A percentile compares a stretch with the other conserved stretches of the same genome.
Conservation (phyloP, 2,329 filamentous ascomycete genomes). For the Diaporthe citrichinensis region DNA sequence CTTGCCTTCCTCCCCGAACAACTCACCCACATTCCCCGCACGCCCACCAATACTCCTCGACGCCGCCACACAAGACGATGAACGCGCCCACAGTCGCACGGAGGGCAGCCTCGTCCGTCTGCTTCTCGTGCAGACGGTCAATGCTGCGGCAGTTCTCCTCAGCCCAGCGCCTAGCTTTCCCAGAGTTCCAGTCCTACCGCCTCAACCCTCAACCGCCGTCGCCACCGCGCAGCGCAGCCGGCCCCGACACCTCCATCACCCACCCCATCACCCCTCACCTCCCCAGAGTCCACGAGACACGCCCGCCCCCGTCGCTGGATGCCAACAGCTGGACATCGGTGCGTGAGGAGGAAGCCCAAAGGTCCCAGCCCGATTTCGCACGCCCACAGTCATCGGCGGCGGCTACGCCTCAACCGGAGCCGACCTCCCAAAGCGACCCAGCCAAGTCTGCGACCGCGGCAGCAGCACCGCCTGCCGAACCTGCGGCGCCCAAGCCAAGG, state of each 20-base stretch:
- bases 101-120: conserved; percentile 53
- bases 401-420: conserved; percentile 41
- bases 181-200: conserved; percentile 67
- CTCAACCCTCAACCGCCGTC: conserved; percentile 59
- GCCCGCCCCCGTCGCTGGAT: conserved; percentile 54
- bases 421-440: conserved; percentile 6
- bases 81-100: conserved; percentile 55
- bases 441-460: conserved; percentile 32
- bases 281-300: conserved; percentile 67
- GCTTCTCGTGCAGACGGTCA: conserved; percentile 57
- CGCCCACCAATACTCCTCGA: not conserved
- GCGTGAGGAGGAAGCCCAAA: conserved; percentile 77
- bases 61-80: conserved; percentile 52
- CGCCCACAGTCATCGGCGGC: conserved; percentile 50
- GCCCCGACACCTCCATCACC: conserved; percentile 63
- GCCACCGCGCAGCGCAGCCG: conserved; percentile 58
- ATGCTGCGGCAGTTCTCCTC: conserved; percentile 60
- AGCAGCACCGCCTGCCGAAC: conserved; percentile 52
- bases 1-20: not conserved
- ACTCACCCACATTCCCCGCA: conserved; percentile 6
- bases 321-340: conserved; percentile 59
- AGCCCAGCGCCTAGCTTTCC: conserved; percentile 45
- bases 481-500: conserved; percentile 67
- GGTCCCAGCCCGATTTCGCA: conserved; percentile 64
- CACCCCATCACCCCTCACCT: conserved; percentile 56